phyloP scores from a whole-genome alignment of 345 rosid species.

The Acer saccharum region DNA sequence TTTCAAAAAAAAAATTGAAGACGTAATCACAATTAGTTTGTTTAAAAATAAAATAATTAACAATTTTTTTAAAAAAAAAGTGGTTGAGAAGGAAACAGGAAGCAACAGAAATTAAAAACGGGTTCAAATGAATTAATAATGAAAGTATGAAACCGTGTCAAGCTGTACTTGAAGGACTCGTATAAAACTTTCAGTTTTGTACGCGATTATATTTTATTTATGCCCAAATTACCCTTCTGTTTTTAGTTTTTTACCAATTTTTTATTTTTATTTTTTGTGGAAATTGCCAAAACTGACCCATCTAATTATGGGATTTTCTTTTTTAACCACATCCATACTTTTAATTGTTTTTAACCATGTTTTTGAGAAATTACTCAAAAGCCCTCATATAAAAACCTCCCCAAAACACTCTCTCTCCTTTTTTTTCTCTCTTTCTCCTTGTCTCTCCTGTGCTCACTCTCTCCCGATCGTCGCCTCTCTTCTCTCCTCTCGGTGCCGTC shows the following conservation, averaged over 20 bases:
- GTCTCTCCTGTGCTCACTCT: too few relatives aligned
- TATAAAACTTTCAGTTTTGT: constrained; percentile 2
- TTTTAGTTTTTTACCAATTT: neutral
- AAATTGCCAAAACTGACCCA: too few relatives aligned
- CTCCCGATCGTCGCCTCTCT: too few relatives aligned
- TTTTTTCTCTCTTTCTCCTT: too few relatives aligned
- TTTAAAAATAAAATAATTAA: neutral
- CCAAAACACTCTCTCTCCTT: too few relatives aligned
- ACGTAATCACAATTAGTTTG: neutral
- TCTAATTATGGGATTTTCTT: too few relatives aligned
- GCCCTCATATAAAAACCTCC: too few relatives aligned
- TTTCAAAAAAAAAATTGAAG: neutral
- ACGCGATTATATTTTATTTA: neutral
- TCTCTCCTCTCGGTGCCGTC: too few relatives aligned
- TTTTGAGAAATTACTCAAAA: too few relatives aligned
- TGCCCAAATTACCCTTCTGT: neutral
- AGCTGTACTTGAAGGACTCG: constrained; percentile 17
- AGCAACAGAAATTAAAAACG: constrained; percentile 15
- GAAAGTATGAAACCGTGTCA: neutral
- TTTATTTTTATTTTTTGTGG: too few relatives aligned
- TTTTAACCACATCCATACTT: too few relatives aligned
- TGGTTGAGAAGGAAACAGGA: constrained; percentile 6
- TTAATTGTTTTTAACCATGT: too few relatives aligned
- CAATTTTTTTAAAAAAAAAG: constrained; percentile 1
- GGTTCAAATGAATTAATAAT: neutral